Evolutionary conservation across 164 flowering plant genomes (phyloP).

Genomic region (Dillenia turbinata): DNA sequence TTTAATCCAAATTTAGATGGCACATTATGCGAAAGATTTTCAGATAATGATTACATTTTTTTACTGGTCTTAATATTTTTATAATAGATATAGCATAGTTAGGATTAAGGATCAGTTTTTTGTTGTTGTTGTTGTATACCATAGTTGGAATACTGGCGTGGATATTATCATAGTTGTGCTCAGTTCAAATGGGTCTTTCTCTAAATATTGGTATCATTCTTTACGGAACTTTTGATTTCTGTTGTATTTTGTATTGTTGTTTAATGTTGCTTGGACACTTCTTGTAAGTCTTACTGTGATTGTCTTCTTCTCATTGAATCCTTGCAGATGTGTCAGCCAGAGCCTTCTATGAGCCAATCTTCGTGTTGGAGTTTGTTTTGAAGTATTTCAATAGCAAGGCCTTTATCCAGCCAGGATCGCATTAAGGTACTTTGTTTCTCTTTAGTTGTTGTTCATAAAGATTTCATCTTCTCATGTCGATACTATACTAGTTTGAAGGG

Average conservation of each 20-base stretch:
- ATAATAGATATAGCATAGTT: background rate
- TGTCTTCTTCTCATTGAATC: background rate
- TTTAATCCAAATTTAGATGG: too few relatives aligned
- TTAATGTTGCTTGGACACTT: background rate
- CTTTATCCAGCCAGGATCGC: constrained; percentile 53
- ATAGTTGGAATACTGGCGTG: constrained; percentile 79
- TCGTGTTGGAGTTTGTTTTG: constrained; percentile 40
- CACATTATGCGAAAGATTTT: too few relatives aligned
- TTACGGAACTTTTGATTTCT: background rate
- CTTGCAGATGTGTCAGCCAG: constrained; percentile 74
- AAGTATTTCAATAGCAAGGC: constrained; percentile 28
- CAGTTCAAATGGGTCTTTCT: constrained; percentile 84
- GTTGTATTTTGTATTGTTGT: background rate
- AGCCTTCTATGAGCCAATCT: constrained; percentile 58
- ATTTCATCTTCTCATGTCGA: too few relatives aligned
- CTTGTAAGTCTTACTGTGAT: background rate
- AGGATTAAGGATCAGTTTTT: background rate
- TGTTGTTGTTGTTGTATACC: constrained; percentile 9
- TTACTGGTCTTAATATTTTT: background rate
- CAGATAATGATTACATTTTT: background rate
- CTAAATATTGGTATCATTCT: constrained; percentile 57
- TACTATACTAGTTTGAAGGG: too few relatives aligned
- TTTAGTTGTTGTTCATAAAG: too few relatives aligned
- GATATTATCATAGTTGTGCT: constrained; percentile 71
- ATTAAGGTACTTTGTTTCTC: constrained; percentile 35